Percentiles rank a stretch among this genome's conserved stretches.
phyloP scores from a whole-genome alignment of 192 early-diverging fungal genomes.

The Podila minutissima region DNA sequence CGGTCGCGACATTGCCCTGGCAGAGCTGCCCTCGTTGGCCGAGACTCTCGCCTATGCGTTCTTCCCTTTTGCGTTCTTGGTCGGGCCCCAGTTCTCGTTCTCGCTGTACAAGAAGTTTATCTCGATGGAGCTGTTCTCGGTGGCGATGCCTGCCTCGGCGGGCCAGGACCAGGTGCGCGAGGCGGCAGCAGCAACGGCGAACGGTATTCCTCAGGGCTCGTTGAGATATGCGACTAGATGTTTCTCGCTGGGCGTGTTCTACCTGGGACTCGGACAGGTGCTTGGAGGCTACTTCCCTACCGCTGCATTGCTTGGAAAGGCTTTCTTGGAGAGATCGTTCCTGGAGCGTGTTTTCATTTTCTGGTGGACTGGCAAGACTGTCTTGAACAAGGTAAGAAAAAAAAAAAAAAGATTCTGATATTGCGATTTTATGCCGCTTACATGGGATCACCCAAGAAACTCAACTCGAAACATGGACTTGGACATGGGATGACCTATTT shows the following conservation, averaged over 20 bases:
- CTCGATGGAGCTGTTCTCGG: conserved; percentile 54
- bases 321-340: conserved; percentile 48
- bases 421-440: no score
- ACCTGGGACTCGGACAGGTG: conserved; percentile 57
- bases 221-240: conserved; percentile 50
- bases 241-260: conserved; percentile 50
- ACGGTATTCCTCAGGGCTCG: conserved; percentile 46
- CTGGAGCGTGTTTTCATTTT: conserved; percentile 51
- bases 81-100: conserved; percentile 74
- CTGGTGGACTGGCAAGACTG: conserved; percentile 60
- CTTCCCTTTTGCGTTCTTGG: conserved; percentile 66
- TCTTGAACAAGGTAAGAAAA: conserved; percentile 56
- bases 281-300: conserved; percentile 57
- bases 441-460: no score
- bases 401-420: no score
- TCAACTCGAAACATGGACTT: no score
- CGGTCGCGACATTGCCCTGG: conserved; percentile 54
- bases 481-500: no score
- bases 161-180: conserved; percentile 41
- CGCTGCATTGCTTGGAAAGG: conserved; percentile 52
- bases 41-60: conserved; percentile 63
- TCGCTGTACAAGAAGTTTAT: conserved; percentile 60
- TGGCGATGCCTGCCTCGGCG: conserved; percentile 32
- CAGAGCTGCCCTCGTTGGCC: conserved; percentile 53
- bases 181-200: conserved; percentile 28